Base-by-base conservation (phyloP, 192 early-diverging fungal genomes). In the Kickxella alabastrina region DNA sequence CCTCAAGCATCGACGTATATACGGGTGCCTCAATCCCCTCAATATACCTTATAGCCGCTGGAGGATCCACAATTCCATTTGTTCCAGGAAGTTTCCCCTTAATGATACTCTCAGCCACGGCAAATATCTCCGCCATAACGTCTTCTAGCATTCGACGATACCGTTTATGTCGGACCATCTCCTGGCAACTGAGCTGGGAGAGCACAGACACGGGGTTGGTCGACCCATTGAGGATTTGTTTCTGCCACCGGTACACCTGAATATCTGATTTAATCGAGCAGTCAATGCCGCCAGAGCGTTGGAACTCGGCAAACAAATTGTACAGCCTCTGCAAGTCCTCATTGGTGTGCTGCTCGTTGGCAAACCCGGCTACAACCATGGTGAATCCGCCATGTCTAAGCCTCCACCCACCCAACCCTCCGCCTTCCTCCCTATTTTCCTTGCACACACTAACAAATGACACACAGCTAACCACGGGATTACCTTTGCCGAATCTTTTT, bases 171-270 rank as follows among this genome's bases (percentile, higher is more conserved):
- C 35, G 31, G 32, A 54, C 60, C 65, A 75, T 75, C 15, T 67
- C 59, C 49, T 68, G 65, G 61, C 64, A 67, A 31, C 66, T 68
- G 10, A 56, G 49, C 0, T 66, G 66, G 44, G 60, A 68, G 22
- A 75, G 57, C 1, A 75, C 72, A 9, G 72, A 75, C 0, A 76
- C 67, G 2, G 73, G 73, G 45, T 76, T 76, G 0, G 67, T 69
- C 3, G 61, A 63, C 2, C 66, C 73, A 14, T 76, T 76, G 21
- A 69, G 45, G 10, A 76, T 65, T 12, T 76, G 73, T 17, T 76
- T 76, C 41, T 69, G 73, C 73, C 73, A 76, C 18, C 73, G 51
- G 31, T 69, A 76, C 29, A 61, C 67, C 73, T 76, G 73, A 19
- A 76, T 69, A 28, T 76, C 67, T 0, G 36, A 6, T 31, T 68